Evolutionary conservation across 2,329 filamentous ascomycete species (phyloP), one percentile per base, ranked within the genome.

Genomic region (Fusarium foetens): DNA sequence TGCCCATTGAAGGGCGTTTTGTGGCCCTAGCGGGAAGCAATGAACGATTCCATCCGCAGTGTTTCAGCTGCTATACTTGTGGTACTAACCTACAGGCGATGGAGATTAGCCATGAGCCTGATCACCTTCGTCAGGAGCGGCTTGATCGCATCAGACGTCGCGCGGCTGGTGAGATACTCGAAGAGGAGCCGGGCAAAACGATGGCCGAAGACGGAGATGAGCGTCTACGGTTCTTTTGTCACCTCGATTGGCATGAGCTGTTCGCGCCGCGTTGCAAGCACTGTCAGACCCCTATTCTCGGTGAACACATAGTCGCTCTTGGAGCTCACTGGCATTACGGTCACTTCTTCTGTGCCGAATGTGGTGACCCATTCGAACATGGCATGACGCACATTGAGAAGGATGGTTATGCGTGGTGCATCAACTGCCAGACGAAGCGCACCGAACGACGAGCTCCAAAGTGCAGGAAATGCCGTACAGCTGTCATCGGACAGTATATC

Each of bases 311-410:
- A 36, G 92, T 98, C 19, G 96, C 96, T 3, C 94, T 97, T 63
- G 96, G 96, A 2, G 90, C 92, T n/a, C 94, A 97, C 83, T 99
- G 94, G 93, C 96, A 99, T 81, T 93, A 93, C 58, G 96, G 96
- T 0, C 96, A 99, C 83, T 99, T 99, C 84, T 99, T 99, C 88
- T 99, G 96, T 79, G 96, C 96, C 45, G 94, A 99, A 86, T 99
- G 96, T 80, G 96, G 96, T 74, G 95, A 99, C 83, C 95, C 96
- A 1, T 99, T 99, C 80, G 94, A 87, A 73, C 86, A 86, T 52
- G 89, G 88, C 66, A 88, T 87, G 83, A 91, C 89, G 49, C 90
- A 92, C 77, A 91, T 99, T 61, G 96, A 99, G 80, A 97, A 97
- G 83, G 95, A 98, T 75, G 95, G 95, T 14, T 98, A 97, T 81